phyloP scores from a whole-genome alignment of 768 basidiomycete species.

The Cantharellus anzutake region DNA sequence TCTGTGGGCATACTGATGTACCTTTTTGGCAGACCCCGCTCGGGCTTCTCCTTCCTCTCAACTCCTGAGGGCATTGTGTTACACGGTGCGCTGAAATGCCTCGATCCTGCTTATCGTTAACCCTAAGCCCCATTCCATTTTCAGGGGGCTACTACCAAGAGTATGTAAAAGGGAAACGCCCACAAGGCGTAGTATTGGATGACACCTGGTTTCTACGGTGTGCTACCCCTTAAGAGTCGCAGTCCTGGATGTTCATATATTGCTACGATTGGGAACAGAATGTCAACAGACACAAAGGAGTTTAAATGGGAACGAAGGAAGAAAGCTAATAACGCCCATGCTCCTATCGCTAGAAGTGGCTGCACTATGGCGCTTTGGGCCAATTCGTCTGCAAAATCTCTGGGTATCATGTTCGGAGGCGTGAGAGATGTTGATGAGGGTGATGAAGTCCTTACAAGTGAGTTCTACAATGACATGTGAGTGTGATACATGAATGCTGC shows the following conservation, averaged over 20 bases:
- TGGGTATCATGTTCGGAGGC: conserved; percentile 71
- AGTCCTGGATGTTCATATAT: conserved; percentile 4
- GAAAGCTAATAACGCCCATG: conserved; percentile 36
- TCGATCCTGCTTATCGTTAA: neutral
- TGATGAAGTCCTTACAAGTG: conserved; percentile 69
- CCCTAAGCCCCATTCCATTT: neutral
- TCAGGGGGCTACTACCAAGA: conserved; percentile 83
- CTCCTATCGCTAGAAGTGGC: conserved; percentile 54
- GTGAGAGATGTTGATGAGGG: conserved; percentile 73
- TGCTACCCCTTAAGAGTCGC: conserved; percentile 22
- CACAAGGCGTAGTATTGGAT: conserved; percentile 71
- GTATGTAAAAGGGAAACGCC: conserved; percentile 68
- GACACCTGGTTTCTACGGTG: conserved; percentile 67
- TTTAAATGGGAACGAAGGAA: conserved; percentile 81
- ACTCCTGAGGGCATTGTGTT: conserved; percentile 60
- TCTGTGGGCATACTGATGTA: neutral
- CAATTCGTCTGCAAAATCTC: conserved; percentile 24
- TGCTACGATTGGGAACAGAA: conserved; percentile 11
- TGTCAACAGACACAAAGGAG: conserved; percentile 26
- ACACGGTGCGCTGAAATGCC: conserved; percentile 31
- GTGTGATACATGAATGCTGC: conserved; percentile 10
- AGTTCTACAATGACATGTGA: conserved; percentile 78
- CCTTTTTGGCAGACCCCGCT: conserved; percentile 13
- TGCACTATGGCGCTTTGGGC: conserved; percentile 77
- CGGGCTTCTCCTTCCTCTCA: conserved; percentile 69